These are phyloP conservation scores for Asterophora parasitica DNA, from an alignment of 768 basidiomycete species.

Conservation along the genomic window DNA sequence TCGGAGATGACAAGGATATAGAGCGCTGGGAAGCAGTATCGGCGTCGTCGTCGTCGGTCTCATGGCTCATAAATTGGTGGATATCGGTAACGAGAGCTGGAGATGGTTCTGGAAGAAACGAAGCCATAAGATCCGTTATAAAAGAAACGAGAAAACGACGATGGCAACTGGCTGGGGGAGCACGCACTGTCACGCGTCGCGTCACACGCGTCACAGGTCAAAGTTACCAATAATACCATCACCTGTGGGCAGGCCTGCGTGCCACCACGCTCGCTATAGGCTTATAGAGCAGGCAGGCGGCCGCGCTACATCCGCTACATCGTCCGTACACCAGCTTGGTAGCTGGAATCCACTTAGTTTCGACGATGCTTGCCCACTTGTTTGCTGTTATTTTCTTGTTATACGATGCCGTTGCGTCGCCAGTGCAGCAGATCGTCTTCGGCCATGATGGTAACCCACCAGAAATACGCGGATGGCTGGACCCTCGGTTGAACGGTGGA, in stretches of 20 bases:
- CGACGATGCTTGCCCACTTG: constrained; percentile 1
- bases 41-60: constrained; percentile 47
- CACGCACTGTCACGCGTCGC: background rate
- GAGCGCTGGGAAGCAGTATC: constrained; percentile 80
- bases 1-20: constrained; percentile 66
- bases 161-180: too few relatives aligned
- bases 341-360: background rate
- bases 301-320: background rate
- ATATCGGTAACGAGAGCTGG: constrained; percentile 24
- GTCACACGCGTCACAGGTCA: too few relatives aligned
- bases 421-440: constrained; percentile 11
- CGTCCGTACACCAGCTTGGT: background rate
- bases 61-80: constrained; percentile 25
- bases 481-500: constrained; percentile 73
- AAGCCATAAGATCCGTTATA: constrained; percentile 19
- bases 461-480: constrained; percentile 41
- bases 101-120: constrained; percentile 28
- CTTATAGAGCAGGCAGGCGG: constrained; percentile 9
- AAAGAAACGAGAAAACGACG: background rate
- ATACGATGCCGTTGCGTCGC: background rate
- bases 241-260: too few relatives aligned
- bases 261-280: too few relatives aligned
- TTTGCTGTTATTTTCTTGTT: constrained; percentile 2
- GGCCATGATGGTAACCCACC: background rate
- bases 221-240: too few relatives aligned